These are phyloP conservation scores for Aurifilum marmelostoma DNA, from an alignment of 2,329 filamentous ascomycete species.

Conservation along the genomic window DNA sequence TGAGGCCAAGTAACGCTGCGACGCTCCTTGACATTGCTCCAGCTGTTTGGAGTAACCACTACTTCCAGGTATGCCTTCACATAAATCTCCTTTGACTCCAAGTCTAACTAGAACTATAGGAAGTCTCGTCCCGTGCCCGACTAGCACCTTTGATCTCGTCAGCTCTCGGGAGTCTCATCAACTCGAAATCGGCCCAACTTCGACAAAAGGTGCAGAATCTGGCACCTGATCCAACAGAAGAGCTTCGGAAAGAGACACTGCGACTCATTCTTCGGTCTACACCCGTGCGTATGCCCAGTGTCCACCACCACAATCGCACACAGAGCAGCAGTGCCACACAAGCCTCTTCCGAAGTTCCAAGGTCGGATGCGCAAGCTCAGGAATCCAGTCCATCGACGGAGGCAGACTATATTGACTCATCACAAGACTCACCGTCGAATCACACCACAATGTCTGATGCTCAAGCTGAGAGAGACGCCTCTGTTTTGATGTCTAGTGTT, in stretches of 20 bases:
- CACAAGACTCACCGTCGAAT: not conserved
- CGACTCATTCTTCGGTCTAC: slow-evolving; percentile 13
- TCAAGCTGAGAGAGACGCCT: not conserved
- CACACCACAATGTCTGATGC: not conserved
- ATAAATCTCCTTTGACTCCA: no score
- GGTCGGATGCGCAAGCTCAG: not conserved
- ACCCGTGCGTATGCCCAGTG: not conserved
- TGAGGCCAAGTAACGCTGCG: not conserved
- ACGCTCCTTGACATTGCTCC: slow-evolving; percentile 26
- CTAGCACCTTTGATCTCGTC: slow-evolving; percentile 21
- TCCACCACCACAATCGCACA: not conserved
- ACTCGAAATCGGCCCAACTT: slow-evolving; percentile 14
- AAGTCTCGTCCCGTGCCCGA: slow-evolving; percentile 9
- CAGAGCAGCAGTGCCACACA: not conserved
- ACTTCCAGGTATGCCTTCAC: slow-evolving; percentile 22
- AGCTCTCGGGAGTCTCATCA: slow-evolving; percentile 16
- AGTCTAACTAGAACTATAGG: slow-evolving; percentile 14
- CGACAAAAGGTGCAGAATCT: slow-evolving; percentile 9
- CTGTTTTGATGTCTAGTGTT: not conserved
- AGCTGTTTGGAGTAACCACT: slow-evolving; percentile 25
- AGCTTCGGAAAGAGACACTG: slow-evolving; percentile 1
- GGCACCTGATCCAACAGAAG: slow-evolving; percentile 1
- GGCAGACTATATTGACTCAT: not conserved
- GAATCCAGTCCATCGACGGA: not conserved
- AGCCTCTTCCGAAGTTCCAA: not conserved